Base-by-base conservation (phyloP, 2,329 filamentous ascomycete species). In the Colletotrichum sp. region DNA sequence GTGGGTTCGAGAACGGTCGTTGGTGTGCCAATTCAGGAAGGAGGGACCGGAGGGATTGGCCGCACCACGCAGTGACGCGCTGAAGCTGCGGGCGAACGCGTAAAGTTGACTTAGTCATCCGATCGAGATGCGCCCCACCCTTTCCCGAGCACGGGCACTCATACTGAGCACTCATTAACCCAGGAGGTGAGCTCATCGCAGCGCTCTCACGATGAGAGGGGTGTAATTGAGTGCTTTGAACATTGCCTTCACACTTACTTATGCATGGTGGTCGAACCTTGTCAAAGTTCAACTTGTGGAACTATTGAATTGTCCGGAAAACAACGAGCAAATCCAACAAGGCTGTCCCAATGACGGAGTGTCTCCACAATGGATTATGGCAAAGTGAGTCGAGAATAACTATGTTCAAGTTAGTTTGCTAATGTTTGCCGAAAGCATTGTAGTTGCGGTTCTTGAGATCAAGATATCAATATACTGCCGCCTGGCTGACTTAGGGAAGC, bases 291-390 rank as follows among this genome's bases (percentile, higher is more conserved):
- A 33, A 33, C 31, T 12, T 12, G 12, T 33, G 31, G 6, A 33
- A 33, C 3, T 2, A 12, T 33, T 12, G 11, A 12, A 33, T 33
- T 12, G 11, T 12, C 11, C 31, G 31, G 31, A 12, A 11, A 31
- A 31, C 29, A 31, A 31, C 29, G 29, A 31, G 4, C 29, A 31
- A 8, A 31, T 31, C 29, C 29, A 8, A 31, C 24, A 24, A 24
- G 24, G 2, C 1, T 43, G 18, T 18, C 0, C 18, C 9, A n/a
- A 0, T 21, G 43, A 47, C 11, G 11, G n/a, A 21, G 0, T 6
- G 1, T 21, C 1, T 8, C n/a, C 11, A 18, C 16, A n/a, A 33
- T 21, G 4, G 15, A 27, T 13, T 18, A 27, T 27, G 51, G 24
- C 51, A 55, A 55, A 55, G 16, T 9, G n/a, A 59, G 1, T n/a